Conservation (phyloP, 73 alveolate species). For the Paramecium octaurelia region DNA sequence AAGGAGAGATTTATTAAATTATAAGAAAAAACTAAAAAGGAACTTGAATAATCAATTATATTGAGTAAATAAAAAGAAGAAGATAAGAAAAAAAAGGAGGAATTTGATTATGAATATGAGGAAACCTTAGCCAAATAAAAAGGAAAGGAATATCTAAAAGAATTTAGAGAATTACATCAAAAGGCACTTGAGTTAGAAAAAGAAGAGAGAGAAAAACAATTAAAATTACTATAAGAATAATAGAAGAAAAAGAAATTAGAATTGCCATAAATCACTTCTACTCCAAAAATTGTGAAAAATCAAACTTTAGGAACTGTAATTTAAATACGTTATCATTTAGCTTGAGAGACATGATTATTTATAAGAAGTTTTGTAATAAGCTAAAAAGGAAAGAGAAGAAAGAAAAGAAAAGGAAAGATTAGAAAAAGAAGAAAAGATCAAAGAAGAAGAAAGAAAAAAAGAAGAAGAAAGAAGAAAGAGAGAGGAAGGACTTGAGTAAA, state of each 20-base stretch:
- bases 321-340: not conserved
- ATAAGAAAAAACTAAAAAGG: not conserved
- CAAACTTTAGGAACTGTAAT: slow-evolving; percentile 41
- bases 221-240: not conserved
- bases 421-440: not conserved
- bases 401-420: not conserved
- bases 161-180: not conserved
- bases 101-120: not conserved
- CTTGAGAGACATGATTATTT: slow-evolving; percentile 38
- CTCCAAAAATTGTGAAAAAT: slow-evolving; percentile 4
- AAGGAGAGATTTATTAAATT: not conserved
- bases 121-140: not conserved
- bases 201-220: not conserved
- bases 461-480: not conserved
- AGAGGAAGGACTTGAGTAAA: not conserved
- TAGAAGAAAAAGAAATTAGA: not conserved
- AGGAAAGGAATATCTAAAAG: slow-evolving; percentile 23
- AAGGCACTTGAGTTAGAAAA: slow-evolving; percentile 34
- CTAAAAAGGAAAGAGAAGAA: slow-evolving; percentile 31
- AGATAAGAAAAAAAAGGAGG: not conserved
- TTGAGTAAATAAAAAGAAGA: not conserved
- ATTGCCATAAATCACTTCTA: not conserved
- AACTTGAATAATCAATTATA: not conserved
- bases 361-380: not conserved
- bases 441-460: not conserved